Evolutionary conservation across 2,329 filamentous ascomycete species (phyloP).

Genomic region (Verticillium nonalfalfae): DNA sequence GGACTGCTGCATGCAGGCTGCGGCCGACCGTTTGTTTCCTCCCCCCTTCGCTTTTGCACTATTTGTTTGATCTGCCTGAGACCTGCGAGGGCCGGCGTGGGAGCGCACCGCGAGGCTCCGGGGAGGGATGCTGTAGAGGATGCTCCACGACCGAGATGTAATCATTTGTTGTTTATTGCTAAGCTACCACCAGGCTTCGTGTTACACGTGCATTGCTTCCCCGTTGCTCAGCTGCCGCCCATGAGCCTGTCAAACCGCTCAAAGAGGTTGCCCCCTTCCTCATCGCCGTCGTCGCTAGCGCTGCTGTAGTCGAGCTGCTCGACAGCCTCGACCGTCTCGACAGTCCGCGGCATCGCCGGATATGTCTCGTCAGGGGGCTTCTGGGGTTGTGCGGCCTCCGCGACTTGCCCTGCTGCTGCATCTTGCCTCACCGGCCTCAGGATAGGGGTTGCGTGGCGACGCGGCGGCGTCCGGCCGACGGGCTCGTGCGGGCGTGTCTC

Average conservation of each 20-base stretch:
- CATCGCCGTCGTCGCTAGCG: not conserved
- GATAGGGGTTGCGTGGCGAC: not conserved
- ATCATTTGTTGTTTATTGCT: no score
- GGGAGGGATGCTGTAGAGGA: not conserved
- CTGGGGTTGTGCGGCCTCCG: not conserved
- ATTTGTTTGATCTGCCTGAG: not conserved
- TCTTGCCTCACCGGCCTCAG: not conserved
- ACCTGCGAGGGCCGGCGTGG: not conserved
- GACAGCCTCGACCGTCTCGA: not conserved
- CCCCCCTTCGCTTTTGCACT: not conserved
- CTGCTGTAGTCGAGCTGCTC: not conserved
- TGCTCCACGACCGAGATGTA: no score
- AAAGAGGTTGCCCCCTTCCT: not conserved
- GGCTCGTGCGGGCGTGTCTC: not conserved
- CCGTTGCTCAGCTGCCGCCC: not conserved
- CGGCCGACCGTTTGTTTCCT: not conserved
- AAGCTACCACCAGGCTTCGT: no score
- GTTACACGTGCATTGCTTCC: no score
- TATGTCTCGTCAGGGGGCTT: not conserved
- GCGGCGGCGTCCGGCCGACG: not conserved
- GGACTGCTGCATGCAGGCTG: not conserved
- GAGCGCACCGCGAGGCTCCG: not conserved
- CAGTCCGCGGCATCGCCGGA: not conserved
- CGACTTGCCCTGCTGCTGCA: not conserved
- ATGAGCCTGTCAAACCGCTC: not conserved